A percentile compares a stretch with the other conserved stretches of the same genome.
phyloP scores from a whole-genome alignment of 2,329 filamentous ascomycete genomes.

The Eurotiales sp. region DNA sequence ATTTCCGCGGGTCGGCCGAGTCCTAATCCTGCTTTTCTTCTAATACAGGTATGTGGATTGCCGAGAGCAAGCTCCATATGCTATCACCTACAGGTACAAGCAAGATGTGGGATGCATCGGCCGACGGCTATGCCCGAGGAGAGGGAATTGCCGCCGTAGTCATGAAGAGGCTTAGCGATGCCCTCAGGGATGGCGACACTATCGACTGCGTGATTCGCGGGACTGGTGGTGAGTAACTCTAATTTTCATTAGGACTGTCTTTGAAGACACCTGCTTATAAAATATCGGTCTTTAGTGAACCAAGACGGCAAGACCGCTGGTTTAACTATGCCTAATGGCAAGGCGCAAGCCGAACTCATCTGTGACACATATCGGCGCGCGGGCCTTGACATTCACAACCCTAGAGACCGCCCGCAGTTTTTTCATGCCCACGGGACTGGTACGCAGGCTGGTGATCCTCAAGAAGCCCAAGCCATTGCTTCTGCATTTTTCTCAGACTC shows the following conservation, averaged over 20 bases:
- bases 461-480: conserved; percentile 10
- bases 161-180: conserved; percentile 47
- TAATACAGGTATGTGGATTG: too few relatives aligned
- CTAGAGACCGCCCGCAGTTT: conserved; percentile 31
- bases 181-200: conserved; percentile 42
- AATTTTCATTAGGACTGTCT: too few relatives aligned
- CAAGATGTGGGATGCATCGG: conserved; percentile 44
- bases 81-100: conserved; percentile 54
- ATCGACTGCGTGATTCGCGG: conserved; percentile 35
- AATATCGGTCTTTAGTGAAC: too few relatives aligned
- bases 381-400: conserved; percentile 27
- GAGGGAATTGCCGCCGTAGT: conserved; percentile 50
- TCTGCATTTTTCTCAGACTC: not conserved
- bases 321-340: conserved; percentile 27
- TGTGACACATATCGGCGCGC: conserved; percentile 30
- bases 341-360: conserved; percentile 37
- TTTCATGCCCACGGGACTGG: conserved; percentile 43
- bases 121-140: conserved; percentile 49
- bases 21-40: too few relatives aligned
- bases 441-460: conserved; percentile 22
- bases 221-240: too few relatives aligned
- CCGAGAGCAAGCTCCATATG: conserved; percentile 36
- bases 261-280: too few relatives aligned
- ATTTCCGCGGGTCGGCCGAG: too few relatives aligned
- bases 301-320: conserved; percentile 28